Evolutionary conservation across 345 rosid species (phyloP), one percentile per base, ranked within the genome.

Genomic region (Aegle marmelos): DNA sequence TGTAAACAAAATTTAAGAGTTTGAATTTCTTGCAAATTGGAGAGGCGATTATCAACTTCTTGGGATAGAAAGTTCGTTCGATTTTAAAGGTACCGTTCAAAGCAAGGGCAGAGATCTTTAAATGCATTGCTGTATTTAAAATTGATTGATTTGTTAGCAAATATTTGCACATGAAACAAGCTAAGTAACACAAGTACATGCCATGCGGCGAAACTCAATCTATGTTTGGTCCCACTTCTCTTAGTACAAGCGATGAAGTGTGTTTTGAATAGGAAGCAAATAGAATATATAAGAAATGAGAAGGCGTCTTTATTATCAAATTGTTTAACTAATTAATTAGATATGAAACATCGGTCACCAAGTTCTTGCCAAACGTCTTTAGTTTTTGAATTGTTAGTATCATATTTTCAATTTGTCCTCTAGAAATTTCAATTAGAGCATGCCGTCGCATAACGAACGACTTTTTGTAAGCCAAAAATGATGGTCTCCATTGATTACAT

Each of bases 201-300:
- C 41, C 71, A 68, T 61, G 33, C 1, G 14, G 41, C 28, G 24
- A 10, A 37, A 41, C 27, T 39, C 19, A 68, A 68, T 22, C 30
- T 37, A 30, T 37, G 28, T 45, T 68, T 68, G 72, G 57, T 41
- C 72, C 57, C 72, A 68, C 72, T 68, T 68, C 22, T 68, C 11
- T 13, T 41, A 68, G 25, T 68, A 53, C 60, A 27, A 28, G 74
- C 30, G 39, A 53, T 70, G 36, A 45, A 7, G 7, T 66, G 50
- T 34, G 48, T 50, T 37, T 34, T 66, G 70, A 67, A 67, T 22
- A 9, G 45, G 70, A 67, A 36, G 70, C 70, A 67, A 67, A 3
- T 3, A 4, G 4, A 66, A 34, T 13, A 9, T n/a, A 2, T 31
- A 63, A 63, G 24, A 37, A 67, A 66, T 22, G 22, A 36, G 70